Base-by-base conservation (phyloP, 2,329 filamentous ascomycete species). In the Sclerotiophoma versabilis region DNA sequence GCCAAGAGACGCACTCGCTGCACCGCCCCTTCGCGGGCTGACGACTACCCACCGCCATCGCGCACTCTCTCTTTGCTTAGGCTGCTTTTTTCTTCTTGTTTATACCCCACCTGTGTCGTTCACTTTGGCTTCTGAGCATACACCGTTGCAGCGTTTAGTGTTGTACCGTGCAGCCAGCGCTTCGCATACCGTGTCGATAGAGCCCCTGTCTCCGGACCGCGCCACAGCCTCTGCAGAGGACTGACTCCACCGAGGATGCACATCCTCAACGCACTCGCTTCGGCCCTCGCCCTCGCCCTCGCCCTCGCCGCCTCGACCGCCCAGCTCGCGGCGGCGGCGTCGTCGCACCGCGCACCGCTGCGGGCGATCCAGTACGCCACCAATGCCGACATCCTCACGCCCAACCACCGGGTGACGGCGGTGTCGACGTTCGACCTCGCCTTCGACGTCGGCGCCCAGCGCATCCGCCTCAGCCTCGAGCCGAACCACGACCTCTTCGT, bases 401-500 rank as follows among this genome's bases (percentile, higher is more conserved):
- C 88, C 14, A 90, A 89, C 38, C 86, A 91, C 72, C 87, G 89
- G 54, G 85, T 96, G 39, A 88, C 95, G 70, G 87, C 92, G 42
- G 80, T 90, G 51, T 93, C 92, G 12, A 80, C 86, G 19, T 99
- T 99, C 75, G 91, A 96, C 67, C 79, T 99, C 58, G 87, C 85
- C 25, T 97, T 99, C 73, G 81, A 85, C 52, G 79, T 96, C 29
- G 79, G 84, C 56, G 81, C 84, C 47, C 79, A 83, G 56, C 84
- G 86, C 63, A 81, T 98, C 67, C 91, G 92, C 62, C 83, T 99
- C 46, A 83, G 85, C 49, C 83, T 99, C 42, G 87, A 95, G 72
- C 95, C 95, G 4, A 98, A 98, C 73, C 86, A 96, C 78, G 91
- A 98, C 76, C 87, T 98, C 54, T 81, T 99, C 38, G 84, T 88